Evolutionary conservation across 805 yeast genomes (phyloP), one percentile per base, ranked within the genome.

Genomic region (Wickerhamomyces queroliae): DNA sequence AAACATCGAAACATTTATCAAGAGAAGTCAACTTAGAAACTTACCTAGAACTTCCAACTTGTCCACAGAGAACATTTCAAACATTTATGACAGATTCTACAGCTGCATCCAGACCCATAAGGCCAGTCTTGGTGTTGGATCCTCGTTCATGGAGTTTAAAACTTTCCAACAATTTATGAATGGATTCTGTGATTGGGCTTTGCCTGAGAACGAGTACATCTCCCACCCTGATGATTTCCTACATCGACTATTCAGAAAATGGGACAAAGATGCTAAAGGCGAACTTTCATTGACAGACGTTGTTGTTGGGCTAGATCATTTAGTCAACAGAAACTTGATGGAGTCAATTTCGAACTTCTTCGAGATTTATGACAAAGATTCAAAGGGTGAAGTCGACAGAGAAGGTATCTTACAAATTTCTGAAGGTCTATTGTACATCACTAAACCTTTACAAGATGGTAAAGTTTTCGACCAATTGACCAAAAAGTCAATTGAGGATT

Each of bases 1-100:
- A 50, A 91, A 93, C 39, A 88, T 91, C 45, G 95, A 93, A 49
- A 71, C 80, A 1, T 91, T 91, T 65, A 95, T 93, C 26, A 93
- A 91, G 61, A 72, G 96, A 41, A 87, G 97, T 0, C 96, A 93
- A 59, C 59, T 93, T 30, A 72, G 99, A 48, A 90, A 88, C 59
- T 65, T 91, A 39, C 91, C 95, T 26, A 81, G 82, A 55, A 76
- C 86, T 1, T 72, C 69, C 20, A 76, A 83, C 53, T 62, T 91
- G 25, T 58, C 69, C 4, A 67, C 62, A 20, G 79, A 70, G 0
- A 76, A 85, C 28, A 48, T 88, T 15, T 77, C 88, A 4, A 75
- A 83, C 40, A 67, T 89, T 5, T 91, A 93, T 58, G 98, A 93
- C 53, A 68, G 93, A 29, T 91, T 80, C 59, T 88, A 90, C 54